Conservation (phyloP, 129 eudicot species). For the Gnaphalium uliginosum region DNA sequence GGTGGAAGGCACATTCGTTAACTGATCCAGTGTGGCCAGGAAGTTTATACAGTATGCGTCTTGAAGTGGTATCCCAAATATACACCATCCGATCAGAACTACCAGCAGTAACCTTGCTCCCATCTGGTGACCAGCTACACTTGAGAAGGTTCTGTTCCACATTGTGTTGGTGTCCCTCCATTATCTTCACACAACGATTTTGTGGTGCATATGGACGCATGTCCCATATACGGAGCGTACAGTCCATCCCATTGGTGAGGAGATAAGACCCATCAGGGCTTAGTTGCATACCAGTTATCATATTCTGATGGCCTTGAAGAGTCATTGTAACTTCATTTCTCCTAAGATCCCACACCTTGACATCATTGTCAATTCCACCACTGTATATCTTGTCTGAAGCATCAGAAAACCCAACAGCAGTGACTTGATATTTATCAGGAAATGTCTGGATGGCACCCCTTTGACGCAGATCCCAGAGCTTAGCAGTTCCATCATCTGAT, state of each 20-base stretch:
- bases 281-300: constrained; percentile 89
- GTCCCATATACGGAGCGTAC: constrained; percentile 86
- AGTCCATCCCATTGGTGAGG: constrained; percentile 89
- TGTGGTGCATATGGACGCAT: constrained; percentile 97
- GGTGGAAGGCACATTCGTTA: constrained; percentile 85
- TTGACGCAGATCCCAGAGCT: constrained; percentile 96
- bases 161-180: constrained; percentile 96
- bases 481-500: constrained; percentile 96
- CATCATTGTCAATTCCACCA: constrained; percentile 88
- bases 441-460: constrained; percentile 93
- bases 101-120: constrained; percentile 92
- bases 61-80: constrained; percentile 87
- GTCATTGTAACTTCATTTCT: constrained; percentile 89
- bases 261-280: constrained; percentile 97
- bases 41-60: constrained; percentile 76
- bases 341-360: constrained; percentile 90
- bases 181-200: constrained; percentile 86
- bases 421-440: constrained; percentile 89
- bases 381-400: constrained; percentile 92
- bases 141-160: constrained; percentile 88
- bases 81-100: constrained; percentile 94
- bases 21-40: constrained; percentile 96
- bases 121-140: constrained; percentile 95
- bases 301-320: constrained; percentile 89
- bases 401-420: constrained; percentile 89